These are phyloP conservation scores for Candida pseudoviswanathii DNA, from an alignment of 1,139 yeast species.

Conservation along the genomic window DNA sequence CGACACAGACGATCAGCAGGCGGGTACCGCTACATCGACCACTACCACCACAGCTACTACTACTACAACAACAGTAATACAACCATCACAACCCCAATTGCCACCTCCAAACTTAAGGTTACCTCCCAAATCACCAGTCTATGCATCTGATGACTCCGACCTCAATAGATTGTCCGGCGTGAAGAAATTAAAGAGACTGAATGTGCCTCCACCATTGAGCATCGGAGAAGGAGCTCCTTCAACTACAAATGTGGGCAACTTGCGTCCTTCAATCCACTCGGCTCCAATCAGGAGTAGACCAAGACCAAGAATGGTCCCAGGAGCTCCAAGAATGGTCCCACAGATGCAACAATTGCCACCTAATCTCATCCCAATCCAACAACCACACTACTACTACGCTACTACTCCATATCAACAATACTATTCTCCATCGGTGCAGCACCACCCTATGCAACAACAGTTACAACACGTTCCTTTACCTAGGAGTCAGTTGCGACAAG, in stretches of 20 bases:
- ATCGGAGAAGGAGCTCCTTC: slow-evolving; percentile 15
- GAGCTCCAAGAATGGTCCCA: slow-evolving; percentile 5
- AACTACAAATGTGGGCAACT: slow-evolving; percentile 8
- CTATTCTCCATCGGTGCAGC: slow-evolving; percentile 10
- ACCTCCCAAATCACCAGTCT: slow-evolving; percentile 12
- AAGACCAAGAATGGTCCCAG: slow-evolving; percentile 9
- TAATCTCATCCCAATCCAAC: slow-evolving; percentile 1
- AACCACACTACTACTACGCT: slow-evolving; percentile 10
- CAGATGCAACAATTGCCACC: slow-evolving; percentile 8
- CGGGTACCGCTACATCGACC: background rate
- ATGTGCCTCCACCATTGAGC: slow-evolving; percentile 48
- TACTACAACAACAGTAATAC: slow-evolving; percentile 1
- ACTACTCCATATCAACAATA: slow-evolving; percentile 9
- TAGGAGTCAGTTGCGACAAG: slow-evolving; percentile 6
- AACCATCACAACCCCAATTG: slow-evolving; percentile 3
- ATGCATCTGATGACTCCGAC: slow-evolving; percentile 17
- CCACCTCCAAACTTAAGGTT: slow-evolving; percentile 4
- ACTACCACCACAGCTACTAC: background rate
- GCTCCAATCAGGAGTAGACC: slow-evolving; percentile 40
- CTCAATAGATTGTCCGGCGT: slow-evolving; percentile 11
- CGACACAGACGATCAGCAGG: slow-evolving; percentile 10
- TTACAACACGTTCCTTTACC: slow-evolving; percentile 6
- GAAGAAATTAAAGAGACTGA: slow-evolving; percentile 41
- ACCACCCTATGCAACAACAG: slow-evolving; percentile 4
- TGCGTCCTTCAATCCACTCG: slow-evolving; percentile 41